Base-by-base conservation (phyloP, 257 asterid genomes). In the Marsdenia floribunda region DNA sequence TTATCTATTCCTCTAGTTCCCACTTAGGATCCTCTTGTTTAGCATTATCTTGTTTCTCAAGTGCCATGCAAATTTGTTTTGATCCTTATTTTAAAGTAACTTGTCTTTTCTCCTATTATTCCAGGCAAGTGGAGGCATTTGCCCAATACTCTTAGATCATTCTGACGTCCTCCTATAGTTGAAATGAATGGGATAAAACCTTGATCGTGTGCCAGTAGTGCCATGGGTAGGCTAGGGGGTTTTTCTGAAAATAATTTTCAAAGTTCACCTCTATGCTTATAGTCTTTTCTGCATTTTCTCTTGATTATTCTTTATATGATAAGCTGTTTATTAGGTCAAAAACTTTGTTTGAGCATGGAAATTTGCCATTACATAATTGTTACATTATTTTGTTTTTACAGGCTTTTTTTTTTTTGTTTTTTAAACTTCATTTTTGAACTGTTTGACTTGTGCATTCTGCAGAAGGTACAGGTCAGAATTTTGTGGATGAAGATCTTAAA, bases 401-500 rank as follows among this genome's bases (percentile, higher is more conserved):
- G 13, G 57, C 46, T 55, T 57, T 46, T 53, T n/a, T 33, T 37
- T 13, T 11, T 16, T 5, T n/a, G n/a, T n/a, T n/a, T 37, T 35
- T 63, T 53, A 7, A 52, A 42, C 12, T 18, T 21, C 42, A 73
- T 26, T 0, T 38, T 14, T 16, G 5, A 53, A 7, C 57, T 55
- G 60, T 71, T 18, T 6, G 10, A 33, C 22, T 52, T 49, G 35
- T 73, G 74, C 67, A 15, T 47, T 57, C 38, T 78, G 75, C 82
- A 80, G 87, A 83, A 78, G 84, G 87, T 72, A 77, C 85, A 19
- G 87, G 78, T 5, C 87, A 83, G 71, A 83, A 83, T 73, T 84
- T 81, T 80, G 74, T 57, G 50, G 82, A 79, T 61, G 78, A 79
- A 33, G 76, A 63, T 54, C 46, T 24, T 22, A 68, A 67, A 24